These are phyloP conservation scores for Alternaria brassicicola DNA, from an alignment of 2,329 filamentous ascomycete genomes.

Conservation along the genomic window DNA sequence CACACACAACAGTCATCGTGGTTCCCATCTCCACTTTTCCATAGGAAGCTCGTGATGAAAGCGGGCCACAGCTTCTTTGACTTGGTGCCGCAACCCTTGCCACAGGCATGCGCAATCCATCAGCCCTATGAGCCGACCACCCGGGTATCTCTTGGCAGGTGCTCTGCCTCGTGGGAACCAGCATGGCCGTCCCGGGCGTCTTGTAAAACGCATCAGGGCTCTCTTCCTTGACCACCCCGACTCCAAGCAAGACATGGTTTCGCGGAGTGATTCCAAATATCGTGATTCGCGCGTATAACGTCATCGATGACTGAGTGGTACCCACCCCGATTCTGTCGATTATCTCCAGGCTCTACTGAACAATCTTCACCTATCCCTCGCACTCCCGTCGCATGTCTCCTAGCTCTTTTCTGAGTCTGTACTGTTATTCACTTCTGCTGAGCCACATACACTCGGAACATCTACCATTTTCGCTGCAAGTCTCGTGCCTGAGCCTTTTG, in stretches of 20 bases:
- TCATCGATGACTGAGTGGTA: background rate
- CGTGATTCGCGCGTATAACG: background rate
- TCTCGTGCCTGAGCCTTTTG: background rate
- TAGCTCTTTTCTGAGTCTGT: background rate
- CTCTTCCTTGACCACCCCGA: background rate
- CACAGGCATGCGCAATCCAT: background rate
- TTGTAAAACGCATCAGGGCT: background rate
- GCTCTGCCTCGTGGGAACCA: background rate
- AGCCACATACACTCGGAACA: background rate
- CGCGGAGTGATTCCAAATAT: background rate
- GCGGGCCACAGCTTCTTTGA: background rate
- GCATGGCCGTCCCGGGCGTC: background rate
- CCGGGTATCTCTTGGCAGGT: background rate
- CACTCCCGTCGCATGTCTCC: background rate
- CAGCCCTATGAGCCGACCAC: conserved; percentile 5
- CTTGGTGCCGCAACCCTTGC: background rate
- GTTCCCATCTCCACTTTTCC: background rate
- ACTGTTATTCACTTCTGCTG: background rate
- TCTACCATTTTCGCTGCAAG: background rate
- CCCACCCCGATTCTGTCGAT: background rate
- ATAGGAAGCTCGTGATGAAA: background rate
- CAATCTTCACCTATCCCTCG: background rate
- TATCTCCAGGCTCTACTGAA: background rate
- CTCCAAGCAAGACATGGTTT: background rate
- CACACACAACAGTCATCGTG: background rate